A percentile compares a stretch with the other conserved stretches of the same genome.
Evolutionary conservation across 345 rosid species (phyloP).

Genomic region (Fremontodendron californicum): DNA sequence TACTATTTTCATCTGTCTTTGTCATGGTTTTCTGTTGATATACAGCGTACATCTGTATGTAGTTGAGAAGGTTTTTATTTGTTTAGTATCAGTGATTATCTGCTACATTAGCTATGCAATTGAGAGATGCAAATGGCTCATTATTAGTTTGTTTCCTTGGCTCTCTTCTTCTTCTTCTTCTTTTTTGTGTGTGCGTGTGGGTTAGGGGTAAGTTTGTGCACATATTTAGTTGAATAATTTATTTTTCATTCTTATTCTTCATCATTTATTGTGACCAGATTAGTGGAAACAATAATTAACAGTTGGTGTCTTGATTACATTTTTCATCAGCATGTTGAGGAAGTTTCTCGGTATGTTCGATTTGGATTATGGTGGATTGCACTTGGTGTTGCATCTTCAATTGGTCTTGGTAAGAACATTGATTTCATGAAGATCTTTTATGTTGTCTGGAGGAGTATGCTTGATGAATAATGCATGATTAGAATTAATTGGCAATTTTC

Average conservation of each 20-base stretch:
- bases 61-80: not conserved
- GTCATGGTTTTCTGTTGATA: not conserved
- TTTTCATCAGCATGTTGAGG: conserved; percentile 72
- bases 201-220: not conserved
- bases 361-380: conserved; percentile 95
- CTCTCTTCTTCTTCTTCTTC: not conserved
- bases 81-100: not conserved
- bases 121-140: not conserved
- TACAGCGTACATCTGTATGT: not conserved
- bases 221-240: not conserved
- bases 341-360: conserved; percentile 55
- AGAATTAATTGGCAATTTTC: not conserved
- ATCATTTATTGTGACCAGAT: not conserved
- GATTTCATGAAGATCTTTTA: not conserved
- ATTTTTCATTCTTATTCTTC: not conserved
- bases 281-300: not conserved
- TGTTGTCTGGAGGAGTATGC: not conserved
- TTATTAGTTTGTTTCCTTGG: not conserved
- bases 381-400: conserved; percentile 98
- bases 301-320: not conserved
- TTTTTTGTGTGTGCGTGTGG: no score
- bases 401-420: conserved; percentile 86
- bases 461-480: not conserved
- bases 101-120: not conserved
- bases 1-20: not conserved